Base-by-base conservation (phyloP, 1,139 yeast genomes). In the Diutina scorzettiae region DNA sequence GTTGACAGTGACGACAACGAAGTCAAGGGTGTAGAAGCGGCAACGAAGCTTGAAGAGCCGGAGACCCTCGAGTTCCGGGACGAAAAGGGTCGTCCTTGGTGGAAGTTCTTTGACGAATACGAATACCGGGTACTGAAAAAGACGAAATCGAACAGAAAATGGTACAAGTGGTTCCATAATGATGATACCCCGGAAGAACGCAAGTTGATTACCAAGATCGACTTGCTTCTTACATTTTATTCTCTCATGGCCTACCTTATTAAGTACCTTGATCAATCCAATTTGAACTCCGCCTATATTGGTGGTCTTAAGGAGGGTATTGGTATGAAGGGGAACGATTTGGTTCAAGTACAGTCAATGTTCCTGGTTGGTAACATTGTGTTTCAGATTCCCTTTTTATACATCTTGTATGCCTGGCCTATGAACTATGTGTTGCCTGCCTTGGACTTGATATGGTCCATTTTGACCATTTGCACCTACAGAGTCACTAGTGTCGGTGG, bases 211-310 rank as follows among this genome's bases (percentile, higher is more conserved):
- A 57, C 72, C 55, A 82, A 82, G 54, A 58, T 81, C 42, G 93
- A 82, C 53, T 45, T 79, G 11, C 53, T 78, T 37, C 63, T 81
- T 47, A 72, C 81, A 3, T 58, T 76, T 34, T 81, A 76, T 54
- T 69, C 81, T 28, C 64, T 79, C 50, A 60, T 77, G 60, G 75
- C 79, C 18, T 80, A 78, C 56, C 81, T 85, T 82, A 79, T 78
- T 42, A 81, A 81, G 53, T 77, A 77, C 45, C 62, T 81, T 42
- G 89, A 81, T 55, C 72, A 72, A 45, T 66, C 77, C 40, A 74
- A 73, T 52, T 62, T 76, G 42, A 73, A 75, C 44, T 78, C 76
- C 53, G 86, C 87, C n/a, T 81, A 81, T 54, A 78, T 80, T 40
- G 72, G 81, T 16, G 79, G 81, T 11, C 66, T 81, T 69, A 63